Evolutionary conservation across 768 basidiomycete species (phyloP), one percentile per base, ranked within the genome.

Genomic region (Psilocybe subaeruginosa): DNA sequence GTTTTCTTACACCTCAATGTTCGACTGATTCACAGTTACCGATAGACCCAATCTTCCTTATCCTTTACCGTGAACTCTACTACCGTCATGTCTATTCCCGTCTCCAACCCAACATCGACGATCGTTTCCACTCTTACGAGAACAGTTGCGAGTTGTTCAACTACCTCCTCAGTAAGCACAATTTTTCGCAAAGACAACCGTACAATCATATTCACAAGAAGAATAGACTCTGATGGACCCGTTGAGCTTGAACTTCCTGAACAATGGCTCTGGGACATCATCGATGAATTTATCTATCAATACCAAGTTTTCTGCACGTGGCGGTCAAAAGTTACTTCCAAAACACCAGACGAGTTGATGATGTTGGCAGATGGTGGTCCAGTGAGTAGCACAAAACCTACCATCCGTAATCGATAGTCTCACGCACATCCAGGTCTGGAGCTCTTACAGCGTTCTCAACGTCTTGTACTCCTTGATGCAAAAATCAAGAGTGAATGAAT

Each of bases 131-230:
- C 73, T 96, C 95, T 0, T 97, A 96, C 74, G 93, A 97, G 73
- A 97, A 97, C 80, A 94, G 94, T 76, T 98, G 97, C 84, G 95
- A 97, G 74, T 79, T 99, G 66, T 99, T 98, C 86, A 99, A 98
- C 77, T 95, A 95, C 72, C 85, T 99, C 37, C 87, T 99, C 65
- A 98, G 94, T 94, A 68, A 60, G 91, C 78, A 7, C 4, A 2
- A 14, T 59, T 45, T 31, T 35, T 61, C 29, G 19, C 11, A 3
- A 27, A 17, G 14, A n/a, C n/a, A 4, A 37, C 46, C 7, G 61
- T 3, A 39, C 3, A 37, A 12, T 33, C 5, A 23, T 33, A 16
- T 31, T 61, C 16, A 51, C 48, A 57, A 59, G 56, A 17, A n/a
- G 50, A 30, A 7, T 66, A 95, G 95, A 99, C 75, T 96, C 95